phyloP scores from a whole-genome alignment of 176 grass and related monocot species.

The Phragmites australis region DNA sequence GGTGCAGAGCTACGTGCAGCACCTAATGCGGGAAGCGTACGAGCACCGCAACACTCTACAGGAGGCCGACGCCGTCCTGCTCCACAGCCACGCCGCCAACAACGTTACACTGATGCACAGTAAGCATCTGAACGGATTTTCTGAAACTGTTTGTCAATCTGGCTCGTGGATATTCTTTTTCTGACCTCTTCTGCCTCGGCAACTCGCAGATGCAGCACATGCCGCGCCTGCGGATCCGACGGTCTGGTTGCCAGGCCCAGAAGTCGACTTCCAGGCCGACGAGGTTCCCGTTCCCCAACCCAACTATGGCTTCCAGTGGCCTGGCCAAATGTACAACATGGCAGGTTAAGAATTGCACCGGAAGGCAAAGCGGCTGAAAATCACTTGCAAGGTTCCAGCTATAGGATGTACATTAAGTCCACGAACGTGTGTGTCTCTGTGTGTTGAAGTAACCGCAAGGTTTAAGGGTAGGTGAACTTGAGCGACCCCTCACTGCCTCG shows the following conservation, averaged over 20 bases:
- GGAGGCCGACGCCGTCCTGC: conserved; percentile 36
- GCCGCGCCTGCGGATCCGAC: neutral
- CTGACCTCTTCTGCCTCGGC: neutral
- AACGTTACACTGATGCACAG: conserved; percentile 54
- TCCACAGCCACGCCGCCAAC: conserved; percentile 25
- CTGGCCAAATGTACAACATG: conserved; percentile 36
- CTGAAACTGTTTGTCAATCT: neutral
- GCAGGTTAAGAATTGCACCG: neutral
- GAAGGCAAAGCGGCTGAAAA: neutral
- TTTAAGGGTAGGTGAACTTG: conserved; percentile 43
- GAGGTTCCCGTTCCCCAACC: neutral
- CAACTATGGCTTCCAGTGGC: conserved; percentile 10
- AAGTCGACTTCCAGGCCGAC: conserved; percentile 29
- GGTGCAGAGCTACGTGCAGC: conserved; percentile 37
- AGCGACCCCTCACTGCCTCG: conserved; percentile 47
- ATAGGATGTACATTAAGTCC: conserved; percentile 37
- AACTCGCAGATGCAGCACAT: conserved; percentile 42
- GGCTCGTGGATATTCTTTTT: neutral
- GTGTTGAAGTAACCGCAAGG: conserved; percentile 12
- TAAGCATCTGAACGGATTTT: conserved; percentile 18
- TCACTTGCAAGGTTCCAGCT: neutral
- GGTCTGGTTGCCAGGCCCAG: conserved; percentile 39
- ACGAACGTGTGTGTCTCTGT: neutral
- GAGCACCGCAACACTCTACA: conserved; percentile 37
- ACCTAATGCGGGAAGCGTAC: conserved; percentile 49